Evolutionary conservation across 306 rosid genomes (phyloP).

Genomic region (Pyrus bretschneideri): DNA sequence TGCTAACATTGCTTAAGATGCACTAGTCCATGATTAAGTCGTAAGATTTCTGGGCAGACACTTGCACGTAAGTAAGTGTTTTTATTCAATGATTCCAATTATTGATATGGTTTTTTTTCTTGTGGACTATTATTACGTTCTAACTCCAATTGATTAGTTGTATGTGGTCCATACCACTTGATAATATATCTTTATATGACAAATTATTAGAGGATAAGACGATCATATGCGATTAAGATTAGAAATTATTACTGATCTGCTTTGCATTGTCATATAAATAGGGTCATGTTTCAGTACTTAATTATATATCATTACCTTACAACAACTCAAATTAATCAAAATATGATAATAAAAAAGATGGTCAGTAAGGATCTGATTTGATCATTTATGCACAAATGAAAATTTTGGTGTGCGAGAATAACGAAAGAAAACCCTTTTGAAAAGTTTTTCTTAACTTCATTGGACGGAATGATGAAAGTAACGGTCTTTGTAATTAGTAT

Average conservation of each 20-base stretch:
- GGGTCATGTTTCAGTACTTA: no score
- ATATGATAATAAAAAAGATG: neutral
- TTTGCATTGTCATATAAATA: neutral
- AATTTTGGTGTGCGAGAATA: neutral
- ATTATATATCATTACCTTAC: neutral
- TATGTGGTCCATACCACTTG: neutral
- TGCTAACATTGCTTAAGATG: neutral
- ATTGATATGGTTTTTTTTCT: neutral
- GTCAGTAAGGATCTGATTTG: neutral
- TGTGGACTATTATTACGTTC: neutral
- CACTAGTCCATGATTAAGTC: neutral
- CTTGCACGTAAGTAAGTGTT: neutral
- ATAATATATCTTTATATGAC: neutral
- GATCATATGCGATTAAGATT: neutral
- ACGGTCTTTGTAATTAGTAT: neutral
- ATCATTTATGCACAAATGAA: neutral
- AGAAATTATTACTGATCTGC: neutral
- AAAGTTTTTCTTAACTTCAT: neutral
- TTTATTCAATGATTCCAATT: neutral
- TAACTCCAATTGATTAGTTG: neutral
- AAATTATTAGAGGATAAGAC: neutral
- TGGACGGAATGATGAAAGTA: neutral
- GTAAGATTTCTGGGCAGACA: neutral
- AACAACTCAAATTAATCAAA: neutral
- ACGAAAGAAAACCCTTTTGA: neutral